A percentile compares a stretch with the other conserved stretches of the same genome.
These are phyloP conservation scores for Persicaria tinctoria DNA, from an alignment of 148 eudicot genomes.

Conservation along the genomic window DNA sequence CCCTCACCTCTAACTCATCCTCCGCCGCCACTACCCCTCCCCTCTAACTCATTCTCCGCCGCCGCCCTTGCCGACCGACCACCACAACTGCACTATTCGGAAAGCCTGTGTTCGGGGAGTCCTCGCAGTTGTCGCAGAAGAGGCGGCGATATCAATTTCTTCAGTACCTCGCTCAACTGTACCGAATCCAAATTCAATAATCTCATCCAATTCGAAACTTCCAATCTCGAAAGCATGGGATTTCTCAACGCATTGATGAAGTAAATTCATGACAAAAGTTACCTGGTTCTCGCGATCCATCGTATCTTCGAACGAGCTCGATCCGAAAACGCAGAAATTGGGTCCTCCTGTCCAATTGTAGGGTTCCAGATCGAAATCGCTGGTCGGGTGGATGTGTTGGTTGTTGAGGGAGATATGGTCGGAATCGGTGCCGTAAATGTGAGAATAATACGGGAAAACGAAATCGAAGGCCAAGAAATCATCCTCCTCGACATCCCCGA, in stretches of 20 bases:
- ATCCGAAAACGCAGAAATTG: not conserved
- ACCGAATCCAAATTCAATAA: conserved; percentile 15
- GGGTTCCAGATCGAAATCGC: not conserved
- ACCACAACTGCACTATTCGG: too few relatives aligned
- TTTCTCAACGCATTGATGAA: conserved; percentile 49
- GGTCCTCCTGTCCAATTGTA: not conserved
- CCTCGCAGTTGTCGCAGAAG: too few relatives aligned
- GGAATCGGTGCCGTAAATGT: conserved; percentile 16
- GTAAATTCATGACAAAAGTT: conserved; percentile 41
- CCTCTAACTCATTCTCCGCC: too few relatives aligned
- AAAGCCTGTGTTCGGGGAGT: too few relatives aligned
- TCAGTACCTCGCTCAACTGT: conserved; percentile 22
- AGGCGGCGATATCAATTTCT: conserved; percentile 17
- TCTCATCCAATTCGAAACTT: conserved; percentile 1
- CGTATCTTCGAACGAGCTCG: conserved; percentile 13
- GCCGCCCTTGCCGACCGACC: too few relatives aligned
- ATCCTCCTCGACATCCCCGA: conserved; percentile 26
- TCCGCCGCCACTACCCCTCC: too few relatives aligned
- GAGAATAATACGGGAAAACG: conserved; percentile 20
- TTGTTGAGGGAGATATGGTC: conserved; percentile 13
- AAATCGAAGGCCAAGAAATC: conserved; percentile 26
- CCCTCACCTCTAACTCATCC: too few relatives aligned
- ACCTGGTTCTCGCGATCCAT: conserved; percentile 45
- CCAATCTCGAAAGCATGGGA: conserved; percentile 18
- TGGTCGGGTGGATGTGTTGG: not conserved